A percentile compares a stretch with the other conserved stretches of the same genome.
Conservation (phyloP, 768 basidiomycete genomes). For the Psilocybe tampanensis region DNA sequence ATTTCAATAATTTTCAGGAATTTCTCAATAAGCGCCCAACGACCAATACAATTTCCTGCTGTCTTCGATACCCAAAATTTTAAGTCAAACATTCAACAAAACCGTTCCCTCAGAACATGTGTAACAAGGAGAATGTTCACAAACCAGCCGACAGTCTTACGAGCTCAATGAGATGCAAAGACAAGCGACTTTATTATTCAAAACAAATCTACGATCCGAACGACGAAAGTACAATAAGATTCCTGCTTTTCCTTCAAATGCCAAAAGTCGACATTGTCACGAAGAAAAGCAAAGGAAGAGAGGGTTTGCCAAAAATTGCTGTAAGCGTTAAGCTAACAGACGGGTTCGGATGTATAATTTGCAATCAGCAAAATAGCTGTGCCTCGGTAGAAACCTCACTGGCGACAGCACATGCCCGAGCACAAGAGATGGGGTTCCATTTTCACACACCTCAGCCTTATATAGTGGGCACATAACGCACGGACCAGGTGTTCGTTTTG, state of each 20-base stretch:
- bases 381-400: slow-evolving; percentile 89
- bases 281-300: slow-evolving; percentile 21
- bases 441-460: slow-evolving; percentile 24
- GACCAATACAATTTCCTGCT: too few relatives aligned
- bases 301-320: slow-evolving; percentile 86
- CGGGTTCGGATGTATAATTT: slow-evolving; percentile 97
- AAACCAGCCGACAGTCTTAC: too few relatives aligned
- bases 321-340: slow-evolving; percentile 85
- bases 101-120: too few relatives aligned
- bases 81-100: too few relatives aligned
- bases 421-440: slow-evolving; percentile 63
- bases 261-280: slow-evolving; percentile 21
- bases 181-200: too few relatives aligned
- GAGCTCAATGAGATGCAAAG: too few relatives aligned
- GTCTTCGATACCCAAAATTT: too few relatives aligned
- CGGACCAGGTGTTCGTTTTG: not conserved
- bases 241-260: slow-evolving; percentile 3
- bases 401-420: slow-evolving; percentile 30
- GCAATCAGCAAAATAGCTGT: slow-evolving; percentile 92
- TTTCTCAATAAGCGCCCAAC: too few relatives aligned
- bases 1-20: too few relatives aligned
- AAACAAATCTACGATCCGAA: not conserved
- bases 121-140: too few relatives aligned
- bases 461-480: slow-evolving; percentile 36
- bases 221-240: not conserved